These are phyloP conservation scores for Lactarius psammicola DNA, from an alignment of 768 basidiomycete species.

Conservation along the genomic window DNA sequence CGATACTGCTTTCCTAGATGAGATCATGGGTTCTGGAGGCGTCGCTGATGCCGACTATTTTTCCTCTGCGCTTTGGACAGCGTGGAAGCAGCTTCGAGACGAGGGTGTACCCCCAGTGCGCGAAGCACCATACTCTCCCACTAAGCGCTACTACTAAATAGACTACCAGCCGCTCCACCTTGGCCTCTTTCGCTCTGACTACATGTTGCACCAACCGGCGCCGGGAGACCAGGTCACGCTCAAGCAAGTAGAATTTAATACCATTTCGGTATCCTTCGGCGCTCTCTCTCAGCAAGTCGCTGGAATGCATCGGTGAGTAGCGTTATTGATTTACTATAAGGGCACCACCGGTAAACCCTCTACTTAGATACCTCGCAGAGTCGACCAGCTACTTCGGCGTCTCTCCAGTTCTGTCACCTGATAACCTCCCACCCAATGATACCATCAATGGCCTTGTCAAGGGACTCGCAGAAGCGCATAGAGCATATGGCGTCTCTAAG, in stretches of 20 bases:
- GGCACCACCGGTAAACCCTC: neutral
- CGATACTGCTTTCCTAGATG: conserved; percentile 77
- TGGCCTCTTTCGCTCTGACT: conserved; percentile 93
- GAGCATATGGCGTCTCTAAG: conserved; percentile 60
- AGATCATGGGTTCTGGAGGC: conserved; percentile 76
- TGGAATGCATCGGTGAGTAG: conserved; percentile 69
- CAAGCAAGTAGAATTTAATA: conserved; percentile 98
- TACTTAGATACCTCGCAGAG: conserved; percentile 59
- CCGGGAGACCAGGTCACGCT: conserved; percentile 44
- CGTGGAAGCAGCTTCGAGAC: conserved; percentile 76
- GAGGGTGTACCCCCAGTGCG: conserved; percentile 59
- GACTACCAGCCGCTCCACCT: conserved; percentile 69
- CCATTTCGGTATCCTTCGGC: conserved; percentile 91
- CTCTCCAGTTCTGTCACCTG: conserved; percentile 50
- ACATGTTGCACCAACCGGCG: conserved; percentile 67
- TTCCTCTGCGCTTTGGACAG: conserved; percentile 79
- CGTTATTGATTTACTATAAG: neutral
- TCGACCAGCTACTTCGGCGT: conserved; percentile 65
- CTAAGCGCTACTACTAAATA: conserved; percentile 33
- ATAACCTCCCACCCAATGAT: conserved; percentile 71
- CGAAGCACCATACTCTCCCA: neutral
- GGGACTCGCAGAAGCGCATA: conserved; percentile 80
- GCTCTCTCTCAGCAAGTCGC: conserved; percentile 64
- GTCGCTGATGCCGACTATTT: conserved; percentile 86
- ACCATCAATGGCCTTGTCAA: conserved; percentile 66